Conservation (phyloP, 2,329 filamentous ascomycete species). For the Ophiocordyceps unilateralis region DNA sequence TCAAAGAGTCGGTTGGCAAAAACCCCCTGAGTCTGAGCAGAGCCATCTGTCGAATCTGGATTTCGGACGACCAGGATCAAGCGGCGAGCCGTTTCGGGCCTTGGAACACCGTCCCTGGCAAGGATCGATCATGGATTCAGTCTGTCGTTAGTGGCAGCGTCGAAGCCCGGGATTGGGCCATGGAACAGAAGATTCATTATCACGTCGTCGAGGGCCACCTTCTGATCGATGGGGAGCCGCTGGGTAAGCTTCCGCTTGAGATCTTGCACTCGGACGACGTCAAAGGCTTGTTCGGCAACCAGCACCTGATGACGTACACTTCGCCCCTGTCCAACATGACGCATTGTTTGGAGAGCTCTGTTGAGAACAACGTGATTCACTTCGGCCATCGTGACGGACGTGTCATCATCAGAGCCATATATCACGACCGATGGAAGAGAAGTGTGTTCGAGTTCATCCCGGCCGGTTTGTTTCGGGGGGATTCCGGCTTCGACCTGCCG, state of each 20-base stretch:
- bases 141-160: background rate
- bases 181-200: slow-evolving; percentile 13
- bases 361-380: slow-evolving; percentile 23
- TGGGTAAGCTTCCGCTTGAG: slow-evolving; percentile 30
- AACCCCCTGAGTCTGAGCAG: background rate
- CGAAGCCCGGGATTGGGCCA: background rate
- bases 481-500: slow-evolving; percentile 29
- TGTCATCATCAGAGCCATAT: slow-evolving; percentile 25
- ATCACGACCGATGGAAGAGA: background rate
- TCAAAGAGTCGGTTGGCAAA: slow-evolving; percentile 1
- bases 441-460: slow-evolving; percentile 18
- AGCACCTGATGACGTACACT: slow-evolving; percentile 31
- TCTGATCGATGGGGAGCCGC: slow-evolving; percentile 16
- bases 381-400: slow-evolving; percentile 26
- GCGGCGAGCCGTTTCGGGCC: background rate
- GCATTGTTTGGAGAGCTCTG: slow-evolving; percentile 18
- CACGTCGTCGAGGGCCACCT: slow-evolving; percentile 16
- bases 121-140: background rate
- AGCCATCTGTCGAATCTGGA: background rate
- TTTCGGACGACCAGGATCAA: background rate
- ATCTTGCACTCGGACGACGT: slow-evolving; percentile 26
- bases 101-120: background rate
- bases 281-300: slow-evolving; percentile 33
- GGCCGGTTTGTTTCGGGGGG: slow-evolving; percentile 10
- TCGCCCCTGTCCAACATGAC: slow-evolving; percentile 35